These are phyloP conservation scores for Coemansia sp. DNA, from an alignment of 192 early-diverging fungal genomes.

Conservation along the genomic window DNA sequence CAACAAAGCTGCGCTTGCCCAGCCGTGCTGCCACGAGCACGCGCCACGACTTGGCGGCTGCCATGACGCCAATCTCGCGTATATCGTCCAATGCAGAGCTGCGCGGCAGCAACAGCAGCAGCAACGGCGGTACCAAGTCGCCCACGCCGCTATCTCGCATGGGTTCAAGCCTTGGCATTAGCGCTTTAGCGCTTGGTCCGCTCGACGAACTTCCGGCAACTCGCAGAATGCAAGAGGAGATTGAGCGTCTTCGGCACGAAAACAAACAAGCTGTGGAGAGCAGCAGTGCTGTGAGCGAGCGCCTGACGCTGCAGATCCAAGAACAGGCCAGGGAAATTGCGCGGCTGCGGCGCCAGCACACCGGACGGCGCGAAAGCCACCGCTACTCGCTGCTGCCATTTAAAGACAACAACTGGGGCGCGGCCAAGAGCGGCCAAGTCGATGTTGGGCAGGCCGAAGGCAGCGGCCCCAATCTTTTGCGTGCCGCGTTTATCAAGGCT, in stretches of 20 bases:
- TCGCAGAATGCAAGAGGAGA: conserved; percentile 20
- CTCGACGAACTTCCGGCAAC: background rate
- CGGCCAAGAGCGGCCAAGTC: conserved; percentile 3
- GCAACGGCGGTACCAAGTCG: background rate
- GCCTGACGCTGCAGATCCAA: conserved; percentile 36
- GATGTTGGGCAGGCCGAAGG: background rate
- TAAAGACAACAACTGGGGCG: conserved; percentile 34
- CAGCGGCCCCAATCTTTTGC: conserved; percentile 28
- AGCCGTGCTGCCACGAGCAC: conserved; percentile 18
- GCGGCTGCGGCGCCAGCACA: conserved; percentile 32
- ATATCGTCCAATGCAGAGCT: conserved; percentile 11
- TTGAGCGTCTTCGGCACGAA: conserved; percentile 15
- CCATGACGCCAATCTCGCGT: conserved; percentile 11
- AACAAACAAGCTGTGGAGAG: conserved; percentile 7
- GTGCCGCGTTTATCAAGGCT: conserved; percentile 42
- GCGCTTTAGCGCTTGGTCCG: background rate
- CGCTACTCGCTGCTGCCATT: conserved; percentile 36
- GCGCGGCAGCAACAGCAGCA: background rate
- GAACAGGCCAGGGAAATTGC: conserved; percentile 42
- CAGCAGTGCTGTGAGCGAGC: conserved; percentile 22
- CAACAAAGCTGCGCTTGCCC: conserved; percentile 37
- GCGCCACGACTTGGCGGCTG: background rate
- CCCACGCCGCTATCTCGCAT: background rate
- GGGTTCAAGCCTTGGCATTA: background rate
- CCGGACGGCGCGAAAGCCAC: conserved; percentile 28